A percentile compares a stretch with the other conserved stretches of the same genome.
Conservation (phyloP, 306 rosid species). For the Lathyrus aphaca region DNA sequence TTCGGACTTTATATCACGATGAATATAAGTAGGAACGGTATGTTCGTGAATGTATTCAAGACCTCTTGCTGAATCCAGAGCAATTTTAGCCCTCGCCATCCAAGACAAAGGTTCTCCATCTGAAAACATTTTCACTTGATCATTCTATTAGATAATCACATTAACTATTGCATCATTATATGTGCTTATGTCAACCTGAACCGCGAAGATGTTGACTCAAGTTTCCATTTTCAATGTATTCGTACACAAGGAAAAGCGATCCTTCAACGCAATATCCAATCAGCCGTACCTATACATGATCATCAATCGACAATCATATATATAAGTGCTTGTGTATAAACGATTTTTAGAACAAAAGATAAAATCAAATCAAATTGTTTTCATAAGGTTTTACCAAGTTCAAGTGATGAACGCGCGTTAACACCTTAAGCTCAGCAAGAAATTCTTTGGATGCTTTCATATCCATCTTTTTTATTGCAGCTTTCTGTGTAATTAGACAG, state of each 20-base stretch:
- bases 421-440: constrained; percentile 81
- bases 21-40: constrained; percentile 84
- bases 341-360: background rate
- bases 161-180: background rate
- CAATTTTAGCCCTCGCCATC: constrained; percentile 83
- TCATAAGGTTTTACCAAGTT: constrained; percentile 56
- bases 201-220: constrained; percentile 73
- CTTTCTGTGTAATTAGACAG: constrained; percentile 55
- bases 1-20: constrained; percentile 91
- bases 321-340: background rate
- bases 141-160: background rate
- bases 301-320: background rate
- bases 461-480: constrained; percentile 92
- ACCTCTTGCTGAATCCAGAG: constrained; percentile 92
- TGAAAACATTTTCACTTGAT: constrained; percentile 30
- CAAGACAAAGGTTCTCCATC: constrained; percentile 76
- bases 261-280: constrained; percentile 83
- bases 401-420: constrained; percentile 87
- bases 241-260: constrained; percentile 86
- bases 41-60: constrained; percentile 95
- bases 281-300: constrained; percentile 65
- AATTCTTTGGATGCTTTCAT: constrained; percentile 82
- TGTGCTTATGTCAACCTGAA: constrained; percentile 60
- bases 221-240: constrained; percentile 87
- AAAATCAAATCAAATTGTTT: background rate